Base-by-base conservation (phyloP, 768 basidiomycete genomes). In the Leccinum sublutescens region DNA sequence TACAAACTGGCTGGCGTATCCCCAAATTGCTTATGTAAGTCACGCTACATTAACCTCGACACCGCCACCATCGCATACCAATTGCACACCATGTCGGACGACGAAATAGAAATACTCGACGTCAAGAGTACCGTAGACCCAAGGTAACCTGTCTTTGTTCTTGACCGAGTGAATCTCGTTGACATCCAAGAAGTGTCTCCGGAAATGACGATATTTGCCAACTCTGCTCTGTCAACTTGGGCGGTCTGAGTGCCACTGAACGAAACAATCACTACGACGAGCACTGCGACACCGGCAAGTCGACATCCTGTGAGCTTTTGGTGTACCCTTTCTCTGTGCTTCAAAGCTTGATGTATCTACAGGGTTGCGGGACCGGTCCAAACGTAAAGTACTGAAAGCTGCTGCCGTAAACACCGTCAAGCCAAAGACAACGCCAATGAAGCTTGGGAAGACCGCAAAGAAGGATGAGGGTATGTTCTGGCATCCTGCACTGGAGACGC, bases 381-480 rank as follows among this genome's bases (percentile, higher is more conserved):
- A 57, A 31, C 58, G 61, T 56, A 65, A 43, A 66, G 70, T 55
- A 62, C 38, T 52, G 17, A 66, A 59, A 52, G 15, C 52, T n/a
- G n/a, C 56, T 40, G 23, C 60, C 29, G 54, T 43, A 14, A 50
- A 1, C 27, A 50, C 53, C 29, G 19, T 60, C n/a, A 50, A n/a
- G 8, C 54, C 15, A 43, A 55, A 59, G 54, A 23, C 45, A 12
- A 15, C 25, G 2, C 40, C 56, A 8, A 53, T 60, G 50, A 66
- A 56, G 38, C 15, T 29, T 11, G 33, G 14, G 53, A 68, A 45
- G 54, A 58, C 56, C n/a, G 67, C 64, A n/a, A 54, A 53, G 33
- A 47, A 40, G 11, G 51, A 5, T 9, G 12, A 75, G 34, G 88
- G 89, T 61, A 57, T 73, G 3, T 92, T 91, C 69, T 93, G 91